phyloP scores from a whole-genome alignment of 495 filamentous ascomycete genomes.

The Talaromyces stipitatus region DNA sequence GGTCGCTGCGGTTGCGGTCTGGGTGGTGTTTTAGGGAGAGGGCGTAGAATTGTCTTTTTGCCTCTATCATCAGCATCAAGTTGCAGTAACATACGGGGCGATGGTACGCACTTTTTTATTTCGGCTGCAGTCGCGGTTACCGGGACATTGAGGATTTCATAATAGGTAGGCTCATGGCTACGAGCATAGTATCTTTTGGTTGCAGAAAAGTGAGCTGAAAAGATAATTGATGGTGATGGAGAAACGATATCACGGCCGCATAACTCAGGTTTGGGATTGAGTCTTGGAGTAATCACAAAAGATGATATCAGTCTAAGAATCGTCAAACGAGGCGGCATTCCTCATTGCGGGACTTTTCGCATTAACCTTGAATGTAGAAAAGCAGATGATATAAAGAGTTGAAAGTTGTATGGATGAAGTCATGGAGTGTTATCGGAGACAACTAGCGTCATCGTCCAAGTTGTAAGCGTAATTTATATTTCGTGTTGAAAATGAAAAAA shows the following conservation, averaged over 20 bases:
- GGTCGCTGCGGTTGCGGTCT: slow-evolving; percentile 76
- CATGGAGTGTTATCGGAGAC: neutral
- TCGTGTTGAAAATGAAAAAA: too few relatives aligned
- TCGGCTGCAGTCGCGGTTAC: slow-evolving; percentile 59
- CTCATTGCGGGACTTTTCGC: slow-evolving; percentile 33
- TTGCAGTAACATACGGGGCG: neutral
- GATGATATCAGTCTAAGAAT: slow-evolving; percentile 9
- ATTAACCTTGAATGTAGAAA: neutral
- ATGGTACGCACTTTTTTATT: slow-evolving; percentile 68
- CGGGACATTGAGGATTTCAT: slow-evolving; percentile 72
- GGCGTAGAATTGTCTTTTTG: slow-evolving; percentile 70
- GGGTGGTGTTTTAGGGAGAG: slow-evolving; percentile 93
- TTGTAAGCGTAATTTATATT: neutral
- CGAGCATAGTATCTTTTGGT: slow-evolving; percentile 17
- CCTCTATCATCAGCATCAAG: slow-evolving; percentile 12
- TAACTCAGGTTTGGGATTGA: neutral
- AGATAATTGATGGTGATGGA: slow-evolving; percentile 19
- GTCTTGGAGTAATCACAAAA: neutral
- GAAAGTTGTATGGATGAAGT: slow-evolving; percentile 1
- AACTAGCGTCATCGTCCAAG: neutral
- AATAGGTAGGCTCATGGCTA: slow-evolving; percentile 51
- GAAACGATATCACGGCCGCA: slow-evolving; percentile 19
- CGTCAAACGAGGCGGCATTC: slow-evolving; percentile 40
- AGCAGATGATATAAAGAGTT: neutral
- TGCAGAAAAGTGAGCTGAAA: neutral